These are phyloP conservation scores for Collybiopsis confluens DNA, from an alignment of 768 basidiomycete genomes.

Conservation along the genomic window DNA sequence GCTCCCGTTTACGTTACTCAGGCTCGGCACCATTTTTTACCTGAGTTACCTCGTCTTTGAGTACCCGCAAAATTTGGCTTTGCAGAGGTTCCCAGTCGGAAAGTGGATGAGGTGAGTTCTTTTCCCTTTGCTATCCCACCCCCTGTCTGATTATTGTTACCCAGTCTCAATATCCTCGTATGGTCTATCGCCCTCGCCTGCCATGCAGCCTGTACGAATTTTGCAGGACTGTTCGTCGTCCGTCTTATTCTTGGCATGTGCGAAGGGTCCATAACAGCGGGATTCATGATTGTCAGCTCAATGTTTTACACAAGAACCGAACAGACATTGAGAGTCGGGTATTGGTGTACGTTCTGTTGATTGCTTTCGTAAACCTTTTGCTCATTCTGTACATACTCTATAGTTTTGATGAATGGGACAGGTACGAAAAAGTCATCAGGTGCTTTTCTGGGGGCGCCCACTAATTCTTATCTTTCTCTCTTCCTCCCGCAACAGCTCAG, in stretches of 20 bases:
- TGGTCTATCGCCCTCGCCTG: slow-evolving; percentile 59
- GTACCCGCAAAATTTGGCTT: slow-evolving; percentile 68
- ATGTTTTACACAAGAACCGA: slow-evolving; percentile 78
- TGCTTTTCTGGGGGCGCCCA: not conserved
- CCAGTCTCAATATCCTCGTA: slow-evolving; percentile 60
- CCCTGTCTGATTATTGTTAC: too few species aligned
- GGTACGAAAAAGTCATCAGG: slow-evolving; percentile 27
- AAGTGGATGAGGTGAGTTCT: slow-evolving; percentile 73
- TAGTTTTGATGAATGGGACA: slow-evolving; percentile 74
- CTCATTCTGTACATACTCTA: not conserved
- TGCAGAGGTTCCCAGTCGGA: slow-evolving; percentile 71
- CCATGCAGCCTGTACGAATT: slow-evolving; percentile 71
- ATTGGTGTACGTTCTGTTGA: slow-evolving; percentile 56
- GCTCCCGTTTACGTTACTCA: slow-evolving; percentile 22
- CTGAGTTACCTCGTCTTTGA: slow-evolving; percentile 67
- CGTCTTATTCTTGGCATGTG: slow-evolving; percentile 68
- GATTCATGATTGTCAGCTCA: slow-evolving; percentile 70
- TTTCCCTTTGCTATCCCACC: not conserved
- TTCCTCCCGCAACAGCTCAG: slow-evolving; percentile 49
- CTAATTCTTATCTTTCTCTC: not conserved
- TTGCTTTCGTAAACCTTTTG: not conserved
- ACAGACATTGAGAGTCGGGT: slow-evolving; percentile 65
- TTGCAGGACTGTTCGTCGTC: slow-evolving; percentile 58
- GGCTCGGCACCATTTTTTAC: slow-evolving; percentile 77
- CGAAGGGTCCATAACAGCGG: slow-evolving; percentile 69